Evolutionary conservation across 371 early-diverging fungal genomes (phyloP).

Genomic region (Lichtheimia corymbifera): DNA sequence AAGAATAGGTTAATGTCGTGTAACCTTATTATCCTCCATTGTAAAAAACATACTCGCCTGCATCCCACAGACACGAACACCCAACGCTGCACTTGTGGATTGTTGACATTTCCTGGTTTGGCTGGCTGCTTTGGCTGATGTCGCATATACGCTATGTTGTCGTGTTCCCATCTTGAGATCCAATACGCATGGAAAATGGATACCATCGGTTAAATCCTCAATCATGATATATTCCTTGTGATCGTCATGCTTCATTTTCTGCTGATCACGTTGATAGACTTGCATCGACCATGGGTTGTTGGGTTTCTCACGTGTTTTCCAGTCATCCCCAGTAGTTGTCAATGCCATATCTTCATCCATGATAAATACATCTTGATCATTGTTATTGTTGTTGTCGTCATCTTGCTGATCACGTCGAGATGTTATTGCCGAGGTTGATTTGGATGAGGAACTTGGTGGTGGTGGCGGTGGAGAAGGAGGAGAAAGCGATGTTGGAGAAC

Average conservation of each 20-base stretch:
- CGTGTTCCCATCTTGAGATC: conserved; percentile 98
- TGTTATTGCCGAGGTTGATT: background rate
- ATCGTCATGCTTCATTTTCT: conserved; percentile 23
- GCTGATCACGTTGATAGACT: conserved; percentile 38
- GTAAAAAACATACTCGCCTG: conserved; percentile 62
- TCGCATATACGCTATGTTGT: conserved; percentile 91
- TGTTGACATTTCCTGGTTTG: conserved; percentile 90
- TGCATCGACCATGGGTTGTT: conserved; percentile 42
- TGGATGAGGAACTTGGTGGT: background rate
- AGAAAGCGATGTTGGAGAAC: background rate
- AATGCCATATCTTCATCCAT: conserved; percentile 12
- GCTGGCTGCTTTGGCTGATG: conserved; percentile 76
- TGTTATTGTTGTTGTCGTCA: conserved; percentile 10
- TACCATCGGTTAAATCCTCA: conserved; percentile 85
- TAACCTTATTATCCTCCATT: background rate
- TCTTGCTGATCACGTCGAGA: conserved; percentile 6
- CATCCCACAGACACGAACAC: conserved; percentile 96
- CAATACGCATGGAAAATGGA: conserved; percentile 88
- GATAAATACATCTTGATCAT: conserved; percentile 5
- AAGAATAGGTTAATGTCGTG: background rate
- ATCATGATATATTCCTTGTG: conserved; percentile 62
- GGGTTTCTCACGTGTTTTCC: conserved; percentile 10
- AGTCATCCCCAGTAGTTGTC: background rate
- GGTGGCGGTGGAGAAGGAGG: conserved; percentile 1
- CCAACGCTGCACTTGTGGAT: conserved; percentile 87